A percentile compares a stretch with the other conserved stretches of the same genome.
Conservation (phyloP, 2,329 filamentous ascomycete genomes). For the Fusarium sp. region DNA sequence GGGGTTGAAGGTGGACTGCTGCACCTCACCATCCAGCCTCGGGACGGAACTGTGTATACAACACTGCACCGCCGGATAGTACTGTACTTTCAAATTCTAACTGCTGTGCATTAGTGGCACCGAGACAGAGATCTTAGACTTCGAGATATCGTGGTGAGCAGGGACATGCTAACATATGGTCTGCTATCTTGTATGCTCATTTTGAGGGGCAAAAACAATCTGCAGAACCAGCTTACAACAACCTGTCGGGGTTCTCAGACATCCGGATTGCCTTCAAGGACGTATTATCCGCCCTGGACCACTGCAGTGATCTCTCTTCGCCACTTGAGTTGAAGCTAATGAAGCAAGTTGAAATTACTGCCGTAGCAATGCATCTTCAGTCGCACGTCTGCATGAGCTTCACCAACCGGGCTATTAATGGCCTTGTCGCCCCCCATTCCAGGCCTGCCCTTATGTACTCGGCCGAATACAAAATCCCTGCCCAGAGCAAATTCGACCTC, state of each 20-base stretch:
- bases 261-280: conserved; percentile 38
- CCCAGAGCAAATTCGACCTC: conserved; percentile 22
- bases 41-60: conserved; percentile 40
- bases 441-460: conserved; percentile 36
- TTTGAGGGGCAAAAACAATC: neutral
- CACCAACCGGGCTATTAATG: conserved; percentile 38
- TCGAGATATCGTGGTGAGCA: conserved; percentile 45
- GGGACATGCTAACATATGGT: conserved; percentile 41
- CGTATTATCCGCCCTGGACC: conserved; percentile 43
- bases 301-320: conserved; percentile 47
- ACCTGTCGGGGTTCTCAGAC: conserved; percentile 29
- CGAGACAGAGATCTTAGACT: too few species aligned
- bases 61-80: neutral
- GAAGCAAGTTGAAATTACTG: conserved; percentile 47
- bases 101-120: too few species aligned
- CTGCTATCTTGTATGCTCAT: conserved; percentile 14
- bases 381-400: conserved; percentile 48
- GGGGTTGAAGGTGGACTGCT: conserved; percentile 40
- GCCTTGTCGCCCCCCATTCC: conserved; percentile 39
- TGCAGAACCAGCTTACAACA: too few species aligned
- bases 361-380: conserved; percentile 45
- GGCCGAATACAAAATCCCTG: conserved; percentile 28
- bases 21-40: conserved; percentile 35
- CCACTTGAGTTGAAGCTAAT: conserved; percentile 47
- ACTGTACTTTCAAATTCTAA: too few species aligned